These are phyloP conservation scores for Paralagenidium karlingii DNA, from an alignment of 352 stramenopile species.

Conservation along the genomic window DNA sequence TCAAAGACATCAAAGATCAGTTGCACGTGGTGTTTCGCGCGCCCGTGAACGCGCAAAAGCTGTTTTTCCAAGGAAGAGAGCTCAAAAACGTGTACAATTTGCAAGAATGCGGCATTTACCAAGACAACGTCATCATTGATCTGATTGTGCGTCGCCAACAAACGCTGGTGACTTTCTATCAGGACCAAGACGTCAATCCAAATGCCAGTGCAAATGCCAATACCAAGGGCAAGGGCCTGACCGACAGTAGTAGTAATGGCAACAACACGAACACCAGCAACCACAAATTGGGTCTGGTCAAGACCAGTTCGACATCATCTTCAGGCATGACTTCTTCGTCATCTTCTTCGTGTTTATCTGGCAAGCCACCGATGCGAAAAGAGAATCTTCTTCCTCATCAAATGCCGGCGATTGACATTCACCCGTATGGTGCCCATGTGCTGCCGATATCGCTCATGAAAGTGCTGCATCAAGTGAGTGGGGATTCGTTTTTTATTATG, in stretches of 20 bases:
- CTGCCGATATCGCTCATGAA: slow-evolving; percentile 72
- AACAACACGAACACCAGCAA: slow-evolving; percentile 4
- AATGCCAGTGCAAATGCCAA: not conserved
- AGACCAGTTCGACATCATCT: not conserved
- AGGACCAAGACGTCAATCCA: slow-evolving; percentile 6
- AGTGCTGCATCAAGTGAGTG: slow-evolving; percentile 52
- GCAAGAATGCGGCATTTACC: slow-evolving; percentile 73
- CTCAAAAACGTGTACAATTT: slow-evolving; percentile 76
- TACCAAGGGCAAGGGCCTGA: too few relatives aligned
- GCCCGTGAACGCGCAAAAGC: slow-evolving; percentile 61
- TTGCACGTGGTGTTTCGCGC: slow-evolving; percentile 76
- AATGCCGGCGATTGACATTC: slow-evolving; percentile 56
- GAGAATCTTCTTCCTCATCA: slow-evolving; percentile 35
- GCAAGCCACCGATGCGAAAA: slow-evolving; percentile 3
- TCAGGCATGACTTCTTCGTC: not conserved
- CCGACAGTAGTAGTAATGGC: slow-evolving; percentile 2
- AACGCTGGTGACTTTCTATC: slow-evolving; percentile 36
- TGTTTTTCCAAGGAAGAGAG: slow-evolving; percentile 71
- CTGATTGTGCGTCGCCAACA: slow-evolving; percentile 55
- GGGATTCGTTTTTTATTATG: not conserved
- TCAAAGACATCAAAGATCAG: slow-evolving; percentile 82
- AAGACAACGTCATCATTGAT: slow-evolving; percentile 66
- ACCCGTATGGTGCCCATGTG: slow-evolving; percentile 63
- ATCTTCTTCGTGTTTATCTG: not conserved
- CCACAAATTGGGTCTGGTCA: not conserved